Evolutionary conservation across 352 stramenopile genomes (phyloP), one percentile per base, ranked within the genome.

Genomic region (Blastocystis hominis): DNA sequence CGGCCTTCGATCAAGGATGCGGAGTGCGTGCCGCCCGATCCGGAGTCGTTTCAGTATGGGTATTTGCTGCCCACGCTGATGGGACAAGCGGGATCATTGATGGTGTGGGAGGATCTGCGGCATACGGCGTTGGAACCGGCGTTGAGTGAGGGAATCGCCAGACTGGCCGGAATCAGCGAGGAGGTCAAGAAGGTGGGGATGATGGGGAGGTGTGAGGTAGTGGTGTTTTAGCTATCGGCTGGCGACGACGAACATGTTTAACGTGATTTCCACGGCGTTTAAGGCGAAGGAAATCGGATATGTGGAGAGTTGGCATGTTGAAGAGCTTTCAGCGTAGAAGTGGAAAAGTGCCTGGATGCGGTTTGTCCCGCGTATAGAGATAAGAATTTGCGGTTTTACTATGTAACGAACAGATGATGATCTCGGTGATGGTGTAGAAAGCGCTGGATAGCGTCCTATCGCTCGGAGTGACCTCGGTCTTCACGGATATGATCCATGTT

Each of bases 151-250:
- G 72, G 72, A 6, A 84, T 84, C 46, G 68, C 50, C 50, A 50
- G 62, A n/a, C 40, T 84, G 24, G 72, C 72, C 9, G 72, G 72
- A 34, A 84, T 84, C 10, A 84, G 42, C 56, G 72, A 84, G 72
- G 72, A 84, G 6, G 72, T 84, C 50, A 84, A 84, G 53, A 84
- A 84, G 56, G 72, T 84, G 46, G 50, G 47, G 72, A 5, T 24
- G 72, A 20, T 13, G 20, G n/a, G 17, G 50, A 24, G 36, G 20
- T 2, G 34, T 84, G 40, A 84, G 3, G 72, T 84, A 84, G 72
- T 84, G 72, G 72, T 84, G 72, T 47, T 84, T 84, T 34, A 84
- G 72, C 47, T 84, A 84, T 64, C 72, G 72, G 3, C 56, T 84
- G 44, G 72, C 72, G 30, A 68, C 56, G n/a, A 46, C 72, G 36